Evolutionary conservation across 2,329 filamentous ascomycete species (phyloP).

Genomic region (Alternaria infectoria): DNA sequence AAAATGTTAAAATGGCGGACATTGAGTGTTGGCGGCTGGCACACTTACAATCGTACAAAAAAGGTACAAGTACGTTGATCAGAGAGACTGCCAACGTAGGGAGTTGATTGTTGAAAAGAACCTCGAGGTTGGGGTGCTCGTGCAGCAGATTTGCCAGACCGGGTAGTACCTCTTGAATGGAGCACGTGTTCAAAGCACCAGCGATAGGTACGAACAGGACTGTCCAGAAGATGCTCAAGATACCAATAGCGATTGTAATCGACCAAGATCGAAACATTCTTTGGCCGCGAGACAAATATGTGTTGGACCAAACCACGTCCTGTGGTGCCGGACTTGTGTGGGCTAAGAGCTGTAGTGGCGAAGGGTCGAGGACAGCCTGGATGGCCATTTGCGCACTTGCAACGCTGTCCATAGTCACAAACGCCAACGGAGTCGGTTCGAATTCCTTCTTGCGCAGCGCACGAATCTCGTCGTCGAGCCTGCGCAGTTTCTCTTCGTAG

Average conservation of each 20-base stretch:
- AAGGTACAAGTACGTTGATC: constrained; percentile 88
- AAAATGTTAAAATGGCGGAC: constrained; percentile 4
- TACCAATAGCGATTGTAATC: constrained; percentile 80
- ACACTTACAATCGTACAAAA: constrained; percentile 82
- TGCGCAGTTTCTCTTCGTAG: constrained; percentile 83
- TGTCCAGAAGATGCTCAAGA: constrained; percentile 89
- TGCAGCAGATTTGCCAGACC: constrained; percentile 71
- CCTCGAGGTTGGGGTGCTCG: constrained; percentile 71
- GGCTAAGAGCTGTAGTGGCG: constrained; percentile 83
- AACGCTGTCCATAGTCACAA: constrained; percentile 97
- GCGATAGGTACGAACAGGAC: constrained; percentile 80
- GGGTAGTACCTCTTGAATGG: constrained; percentile 76
- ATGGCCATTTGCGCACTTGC: constrained; percentile 93
- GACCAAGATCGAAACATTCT: constrained; percentile 81
- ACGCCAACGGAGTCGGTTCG: constrained; percentile 80
- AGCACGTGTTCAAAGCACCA: constrained; percentile 78
- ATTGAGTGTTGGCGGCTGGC: background rate
- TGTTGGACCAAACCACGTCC: constrained; percentile 95
- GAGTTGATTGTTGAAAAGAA: constrained; percentile 84
- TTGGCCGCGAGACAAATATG: constrained; percentile 76
- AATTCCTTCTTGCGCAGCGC: constrained; percentile 77
- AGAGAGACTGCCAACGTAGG: constrained; percentile 86
- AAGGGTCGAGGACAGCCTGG: constrained; percentile 90
- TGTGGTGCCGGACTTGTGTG: constrained; percentile 86
- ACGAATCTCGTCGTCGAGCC: constrained; percentile 76